phyloP scores from a whole-genome alignment of 148 eudicot species.

The Spergularia marina region DNA sequence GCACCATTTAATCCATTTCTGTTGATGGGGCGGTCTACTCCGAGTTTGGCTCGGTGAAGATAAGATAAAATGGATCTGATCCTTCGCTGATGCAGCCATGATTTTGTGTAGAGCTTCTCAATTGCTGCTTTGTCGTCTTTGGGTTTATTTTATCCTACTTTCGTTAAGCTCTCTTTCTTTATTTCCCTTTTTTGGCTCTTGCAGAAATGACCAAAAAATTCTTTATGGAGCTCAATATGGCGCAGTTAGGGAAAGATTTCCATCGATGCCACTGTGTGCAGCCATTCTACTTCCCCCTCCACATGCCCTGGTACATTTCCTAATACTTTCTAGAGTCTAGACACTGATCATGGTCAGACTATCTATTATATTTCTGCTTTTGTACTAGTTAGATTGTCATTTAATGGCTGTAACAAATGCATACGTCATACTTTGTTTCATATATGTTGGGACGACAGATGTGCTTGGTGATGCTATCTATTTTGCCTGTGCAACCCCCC shows the following conservation, averaged over 20 bases:
- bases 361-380: constrained; percentile 13
- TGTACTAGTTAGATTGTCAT: constrained; percentile 1
- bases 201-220: constrained; percentile 73
- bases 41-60: too few relatives aligned
- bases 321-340: background rate
- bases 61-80: too few relatives aligned
- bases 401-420: background rate
- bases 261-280: constrained; percentile 90
- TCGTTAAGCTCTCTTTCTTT: constrained; percentile 10
- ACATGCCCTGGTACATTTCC: constrained; percentile 75
- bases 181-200: constrained; percentile 11
- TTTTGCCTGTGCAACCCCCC: background rate
- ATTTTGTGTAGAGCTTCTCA: background rate
- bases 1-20: background rate
- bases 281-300: constrained; percentile 88
- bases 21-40: too few relatives aligned
- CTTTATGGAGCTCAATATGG: constrained; percentile 48
- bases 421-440: background rate
- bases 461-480: background rate
- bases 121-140: background rate
- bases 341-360: background rate
- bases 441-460: background rate
- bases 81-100: background rate
- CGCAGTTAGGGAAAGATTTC: constrained; percentile 76
- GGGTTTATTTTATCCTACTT: background rate